phyloP scores from a whole-genome alignment of 768 basidiomycete species.

The Tubosaeta sp. region DNA sequence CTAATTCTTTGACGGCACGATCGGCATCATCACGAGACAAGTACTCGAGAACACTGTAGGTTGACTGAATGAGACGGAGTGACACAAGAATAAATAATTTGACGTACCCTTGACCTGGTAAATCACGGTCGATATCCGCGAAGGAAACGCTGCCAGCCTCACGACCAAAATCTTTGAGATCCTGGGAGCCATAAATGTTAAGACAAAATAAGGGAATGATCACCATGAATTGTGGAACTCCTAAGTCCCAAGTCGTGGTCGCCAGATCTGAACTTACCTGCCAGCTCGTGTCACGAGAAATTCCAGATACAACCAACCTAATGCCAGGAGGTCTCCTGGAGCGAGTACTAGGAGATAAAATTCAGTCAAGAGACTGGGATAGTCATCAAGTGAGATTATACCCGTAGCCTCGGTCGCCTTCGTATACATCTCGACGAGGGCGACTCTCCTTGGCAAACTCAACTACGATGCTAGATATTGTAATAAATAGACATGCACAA shows the following conservation, averaged over 20 bases:
- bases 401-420: slow-evolving; percentile 54
- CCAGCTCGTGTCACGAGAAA: slow-evolving; percentile 96
- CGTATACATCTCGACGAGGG: slow-evolving; percentile 74
- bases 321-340: slow-evolving; percentile 76
- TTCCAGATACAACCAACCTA: slow-evolving; percentile 80
- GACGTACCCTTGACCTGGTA: slow-evolving; percentile 80
- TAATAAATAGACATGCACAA: not conserved
- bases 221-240: slow-evolving; percentile 21
- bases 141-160: slow-evolving; percentile 91
- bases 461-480: slow-evolving; percentile 72
- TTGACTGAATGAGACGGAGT: slow-evolving; percentile 6
- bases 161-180: slow-evolving; percentile 96
- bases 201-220: slow-evolving; percentile 7
- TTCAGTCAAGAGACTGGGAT: slow-evolving; percentile 12
- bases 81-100: not conserved
- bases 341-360: slow-evolving; percentile 45
- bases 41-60: slow-evolving; percentile 81
- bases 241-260: slow-evolving; percentile 3
- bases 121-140: slow-evolving; percentile 90
- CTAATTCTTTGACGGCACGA: slow-evolving; percentile 83
- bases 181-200: slow-evolving; percentile 53
- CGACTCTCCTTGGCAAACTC: slow-evolving; percentile 94
- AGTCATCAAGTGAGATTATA: slow-evolving; percentile 26
- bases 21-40: slow-evolving; percentile 86
- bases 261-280: slow-evolving; percentile 66